phyloP scores from a whole-genome alignment of 345 rosid genomes.

The Erysimum cheiranthoides region DNA sequence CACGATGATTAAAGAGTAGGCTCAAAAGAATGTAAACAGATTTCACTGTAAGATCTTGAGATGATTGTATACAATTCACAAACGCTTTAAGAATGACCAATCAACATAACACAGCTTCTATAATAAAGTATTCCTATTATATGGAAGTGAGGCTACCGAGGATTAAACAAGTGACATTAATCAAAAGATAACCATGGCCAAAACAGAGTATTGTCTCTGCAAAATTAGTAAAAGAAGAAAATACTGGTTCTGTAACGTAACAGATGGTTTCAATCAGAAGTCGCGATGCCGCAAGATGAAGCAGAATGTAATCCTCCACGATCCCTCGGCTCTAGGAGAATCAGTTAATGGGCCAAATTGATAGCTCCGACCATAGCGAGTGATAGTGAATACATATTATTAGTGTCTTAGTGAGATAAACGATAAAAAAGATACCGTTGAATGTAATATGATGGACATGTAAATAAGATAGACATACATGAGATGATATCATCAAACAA shows the following conservation, averaged over 20 bases:
- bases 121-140: background rate
- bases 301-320: no score
- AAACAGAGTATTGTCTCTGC: background rate
- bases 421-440: no score
- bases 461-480: background rate
- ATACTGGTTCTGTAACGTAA: background rate
- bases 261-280: no score
- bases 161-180: constrained; percentile 5
- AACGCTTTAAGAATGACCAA: background rate
- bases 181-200: background rate
- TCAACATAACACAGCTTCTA: background rate
- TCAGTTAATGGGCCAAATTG: no score
- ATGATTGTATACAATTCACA: background rate
- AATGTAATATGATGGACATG: no score
- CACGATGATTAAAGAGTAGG: constrained; percentile 24
- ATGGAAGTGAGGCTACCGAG: background rate
- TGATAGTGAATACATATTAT: no score
- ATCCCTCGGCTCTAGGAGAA: no score
- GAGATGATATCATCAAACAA: background rate
- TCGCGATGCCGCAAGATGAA: no score
- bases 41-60: constrained; percentile 1
- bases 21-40: constrained; percentile 17
- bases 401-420: no score
- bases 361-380: no score
- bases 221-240: background rate